Evolutionary conservation across 306 rosid species (phyloP), one percentile per base, ranked within the genome.

Genomic region (Sphenostylis stenocarpa): DNA sequence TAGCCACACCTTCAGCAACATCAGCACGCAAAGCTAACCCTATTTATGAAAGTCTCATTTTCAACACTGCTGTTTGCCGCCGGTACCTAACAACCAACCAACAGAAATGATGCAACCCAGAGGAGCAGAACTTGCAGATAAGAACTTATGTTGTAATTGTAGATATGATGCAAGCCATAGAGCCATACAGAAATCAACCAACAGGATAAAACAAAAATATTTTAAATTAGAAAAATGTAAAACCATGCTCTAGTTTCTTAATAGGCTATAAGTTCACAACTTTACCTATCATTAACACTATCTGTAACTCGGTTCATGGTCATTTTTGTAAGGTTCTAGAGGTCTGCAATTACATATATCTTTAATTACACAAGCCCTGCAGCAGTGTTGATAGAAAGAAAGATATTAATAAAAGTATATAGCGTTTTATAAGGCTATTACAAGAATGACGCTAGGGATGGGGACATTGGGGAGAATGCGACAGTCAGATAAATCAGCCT

Each of bases 71-170:
- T 16, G 9, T 31, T 33, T 31, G 21, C 16, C 14, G 23, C n/a
- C 19, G 3, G 45, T 24, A 29, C 31, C 28, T 28, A 81, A 61
- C 80, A 84, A 52, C 85, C 66, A 31, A 81, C 57, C 29, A 81
- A 77, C 83, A 82, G 77, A 78, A 81, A 85, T 44, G 80, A 81
- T 38, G 83, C 74, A 67, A 83, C 53, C 86, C 83, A 78, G 8
- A 73, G 80, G n/a, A 83, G 80, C 83, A 73, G 39, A 83, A 83
- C 58, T 23, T 36, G n/a, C 69, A 63, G 48, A 63, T 34, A 12
- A n/a, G 28, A 67, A 51, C 52, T 49, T 47, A 70, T 33, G 53
- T 73, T 12, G 14, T 62, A 7, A 17, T 38, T 52, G 49, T 34
- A 72, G 36, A 72, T 15, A 36, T 52, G 21, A 74, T 34, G 31